Evolutionary conservation across 176 grass and related monocot genomes (phyloP).

Genomic region (Poa annua): DNA sequence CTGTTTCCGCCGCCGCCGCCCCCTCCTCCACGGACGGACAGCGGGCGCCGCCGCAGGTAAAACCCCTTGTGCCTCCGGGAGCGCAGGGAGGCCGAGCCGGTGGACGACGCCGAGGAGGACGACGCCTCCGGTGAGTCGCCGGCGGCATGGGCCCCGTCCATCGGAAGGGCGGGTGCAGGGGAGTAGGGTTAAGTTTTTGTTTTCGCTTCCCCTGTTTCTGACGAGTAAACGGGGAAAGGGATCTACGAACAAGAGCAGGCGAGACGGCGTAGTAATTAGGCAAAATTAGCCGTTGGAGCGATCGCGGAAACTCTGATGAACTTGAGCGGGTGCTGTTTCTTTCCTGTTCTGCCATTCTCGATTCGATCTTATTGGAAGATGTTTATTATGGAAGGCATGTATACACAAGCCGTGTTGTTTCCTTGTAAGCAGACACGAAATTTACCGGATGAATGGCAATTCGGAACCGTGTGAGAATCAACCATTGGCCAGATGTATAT

Average conservation of each 20-base stretch:
- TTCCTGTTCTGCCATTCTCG: too few species aligned
- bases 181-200: conserved; percentile 37
- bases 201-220: background rate
- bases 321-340: background rate
- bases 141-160: conserved; percentile 42
- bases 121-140: conserved; percentile 35
- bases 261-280: background rate
- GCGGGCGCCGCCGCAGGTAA: conserved; percentile 32
- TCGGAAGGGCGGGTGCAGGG: conserved; percentile 1
- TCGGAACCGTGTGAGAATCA: background rate
- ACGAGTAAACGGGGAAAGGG: background rate
- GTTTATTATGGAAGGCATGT: too few species aligned
- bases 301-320: conserved; percentile 1
- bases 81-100: conserved; percentile 24
- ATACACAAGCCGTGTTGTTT: background rate
- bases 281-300: conserved; percentile 35
- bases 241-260: background rate
- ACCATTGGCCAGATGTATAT: too few species aligned
- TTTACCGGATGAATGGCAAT: background rate
- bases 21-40: background rate
- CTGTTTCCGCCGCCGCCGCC: background rate
- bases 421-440: background rate
- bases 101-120: conserved; percentile 42
- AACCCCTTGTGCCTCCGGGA: conserved; percentile 38
- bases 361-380: background rate